Base-by-base conservation (phyloP, 345 rosid species). In the Litchi chinensis region DNA sequence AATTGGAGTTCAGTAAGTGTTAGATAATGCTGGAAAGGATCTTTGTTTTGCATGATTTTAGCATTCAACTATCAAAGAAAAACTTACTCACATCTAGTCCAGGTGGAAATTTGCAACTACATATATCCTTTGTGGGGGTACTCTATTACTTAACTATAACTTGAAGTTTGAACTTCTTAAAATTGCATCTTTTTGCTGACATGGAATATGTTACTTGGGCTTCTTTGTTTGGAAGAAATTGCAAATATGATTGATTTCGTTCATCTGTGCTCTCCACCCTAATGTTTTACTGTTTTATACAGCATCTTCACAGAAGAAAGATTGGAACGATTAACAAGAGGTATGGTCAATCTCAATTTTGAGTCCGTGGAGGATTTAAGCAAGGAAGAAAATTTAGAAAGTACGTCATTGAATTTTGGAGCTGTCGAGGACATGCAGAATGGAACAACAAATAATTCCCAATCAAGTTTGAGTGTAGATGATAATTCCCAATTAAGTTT, bases 271-370 rank as follows among this genome's bases (percentile, higher is more conserved):
- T 73, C 82, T 1, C 84, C 62, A 77, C 77, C 11, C 26, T 73
- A 46, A 73, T 71, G 71, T 63, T 79, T 22, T 70, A 43, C 43
- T 40, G 73, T 81, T 73, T 75, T 73, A 21, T 83, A 84, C 78
- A 95, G 99, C 85, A 92, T 95, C 80, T 93, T 95, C 80, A 82
- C 86, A 52, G 94, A 95, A 87, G 98, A 95, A 85, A 92, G 99
- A 86, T 87, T 95, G 86, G 97, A 93, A 79, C 84, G 91, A 76
- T 85, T 95, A 80, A 89, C 90, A 76, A 92, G 85, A 87, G 90
- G 85, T 65, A 87, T 90, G 48, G 83, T 86, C 81, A 72, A 80
- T 84, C 82, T 87, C 21, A 91, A 89, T 80, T 80, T 87, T 74
- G 93, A 89, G 80, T 76, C 82, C 66, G 86, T 75, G 8, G 85